Evolutionary conservation across 768 basidiomycete genomes (phyloP).

Genomic region (Naematelia encephala): DNA sequence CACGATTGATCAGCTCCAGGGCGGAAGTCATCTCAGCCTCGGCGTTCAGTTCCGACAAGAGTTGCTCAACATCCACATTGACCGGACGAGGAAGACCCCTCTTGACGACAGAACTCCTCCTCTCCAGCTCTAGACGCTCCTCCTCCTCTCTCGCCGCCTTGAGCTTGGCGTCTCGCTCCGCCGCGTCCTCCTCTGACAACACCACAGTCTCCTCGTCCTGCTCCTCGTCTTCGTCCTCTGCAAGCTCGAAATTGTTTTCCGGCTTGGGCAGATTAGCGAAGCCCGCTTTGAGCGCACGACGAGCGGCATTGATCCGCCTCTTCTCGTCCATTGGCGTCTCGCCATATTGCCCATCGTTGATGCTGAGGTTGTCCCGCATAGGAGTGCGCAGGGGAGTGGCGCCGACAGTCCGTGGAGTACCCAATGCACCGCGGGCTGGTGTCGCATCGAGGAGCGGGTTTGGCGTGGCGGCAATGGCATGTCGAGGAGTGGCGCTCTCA

Average conservation of each 20-base stretch:
- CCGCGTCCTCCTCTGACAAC: constrained; percentile 77
- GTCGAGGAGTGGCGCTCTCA: constrained; percentile 90
- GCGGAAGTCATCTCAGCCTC: constrained; percentile 56
- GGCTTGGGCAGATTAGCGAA: constrained; percentile 84
- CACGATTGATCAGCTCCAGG: constrained; percentile 66
- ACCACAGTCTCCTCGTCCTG: constrained; percentile 50
- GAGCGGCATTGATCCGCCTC: constrained; percentile 61
- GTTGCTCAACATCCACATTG: constrained; percentile 66
- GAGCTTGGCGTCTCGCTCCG: constrained; percentile 78
- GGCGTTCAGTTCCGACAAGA: constrained; percentile 60
- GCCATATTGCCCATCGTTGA: constrained; percentile 66
- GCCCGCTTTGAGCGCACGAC: constrained; percentile 72
- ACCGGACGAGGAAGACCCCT: constrained; percentile 78
- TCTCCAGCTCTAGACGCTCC: constrained; percentile 71
- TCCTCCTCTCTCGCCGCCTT: constrained; percentile 68
- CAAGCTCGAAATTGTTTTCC: constrained; percentile 94
- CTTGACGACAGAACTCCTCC: constrained; percentile 77
- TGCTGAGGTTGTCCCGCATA: constrained; percentile 81
- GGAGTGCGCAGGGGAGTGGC: constrained; percentile 92
- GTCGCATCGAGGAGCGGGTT: constrained; percentile 79
- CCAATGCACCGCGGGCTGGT: constrained; percentile 61
- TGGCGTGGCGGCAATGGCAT: constrained; percentile 85
- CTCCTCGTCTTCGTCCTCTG: constrained; percentile 79
- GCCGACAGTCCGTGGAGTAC: constrained; percentile 58
- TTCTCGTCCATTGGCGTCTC: constrained; percentile 76